These are phyloP conservation scores for Mycosphaerella sp. DNA, from an alignment of 2,329 filamentous ascomycete species.

Conservation along the genomic window DNA sequence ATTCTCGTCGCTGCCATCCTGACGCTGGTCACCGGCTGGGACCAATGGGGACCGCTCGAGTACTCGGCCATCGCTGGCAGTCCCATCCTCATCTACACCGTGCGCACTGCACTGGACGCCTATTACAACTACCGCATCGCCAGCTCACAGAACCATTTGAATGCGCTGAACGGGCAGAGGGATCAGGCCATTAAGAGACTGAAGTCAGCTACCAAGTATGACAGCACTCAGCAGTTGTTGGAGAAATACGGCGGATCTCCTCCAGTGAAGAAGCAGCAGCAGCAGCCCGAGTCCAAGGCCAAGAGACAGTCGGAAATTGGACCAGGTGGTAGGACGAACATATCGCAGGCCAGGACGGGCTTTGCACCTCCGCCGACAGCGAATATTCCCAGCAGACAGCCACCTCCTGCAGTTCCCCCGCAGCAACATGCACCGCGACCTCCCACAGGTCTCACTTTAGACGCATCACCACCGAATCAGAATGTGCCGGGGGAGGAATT, in stretches of 20 bases:
- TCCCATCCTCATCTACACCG: slow-evolving; percentile 65
- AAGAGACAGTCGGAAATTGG: slow-evolving; percentile 25
- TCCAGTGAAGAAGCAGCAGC: slow-evolving; percentile 28
- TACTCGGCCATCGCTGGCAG: slow-evolving; percentile 72
- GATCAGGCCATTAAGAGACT: slow-evolving; percentile 86
- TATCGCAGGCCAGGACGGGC: slow-evolving; percentile 48
- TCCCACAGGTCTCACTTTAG: slow-evolving; percentile 7
- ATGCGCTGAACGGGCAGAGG: slow-evolving; percentile 70
- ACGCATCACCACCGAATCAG: slow-evolving; percentile 15
- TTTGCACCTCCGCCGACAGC: slow-evolving; percentile 58
- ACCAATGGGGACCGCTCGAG: slow-evolving; percentile 68
- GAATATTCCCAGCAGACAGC: slow-evolving; percentile 49
- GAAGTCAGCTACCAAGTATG: slow-evolving; percentile 91
- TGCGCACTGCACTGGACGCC: slow-evolving; percentile 59
- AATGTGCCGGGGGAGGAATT: slow-evolving; percentile 53
- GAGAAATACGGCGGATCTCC: slow-evolving; percentile 83
- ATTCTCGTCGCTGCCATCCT: slow-evolving; percentile 78
- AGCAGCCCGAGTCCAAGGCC: slow-evolving; percentile 33
- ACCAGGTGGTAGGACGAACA: slow-evolving; percentile 17
- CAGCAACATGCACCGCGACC: slow-evolving; percentile 10
- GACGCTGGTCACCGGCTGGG: slow-evolving; percentile 75
- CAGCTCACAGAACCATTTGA: slow-evolving; percentile 60
- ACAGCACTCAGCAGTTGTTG: slow-evolving; percentile 84
- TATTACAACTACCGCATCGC: slow-evolving; percentile 80
- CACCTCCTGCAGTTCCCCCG: slow-evolving; percentile 12